Base-by-base conservation (phyloP, 768 basidiomycete genomes). In the Mycena maculata region DNA sequence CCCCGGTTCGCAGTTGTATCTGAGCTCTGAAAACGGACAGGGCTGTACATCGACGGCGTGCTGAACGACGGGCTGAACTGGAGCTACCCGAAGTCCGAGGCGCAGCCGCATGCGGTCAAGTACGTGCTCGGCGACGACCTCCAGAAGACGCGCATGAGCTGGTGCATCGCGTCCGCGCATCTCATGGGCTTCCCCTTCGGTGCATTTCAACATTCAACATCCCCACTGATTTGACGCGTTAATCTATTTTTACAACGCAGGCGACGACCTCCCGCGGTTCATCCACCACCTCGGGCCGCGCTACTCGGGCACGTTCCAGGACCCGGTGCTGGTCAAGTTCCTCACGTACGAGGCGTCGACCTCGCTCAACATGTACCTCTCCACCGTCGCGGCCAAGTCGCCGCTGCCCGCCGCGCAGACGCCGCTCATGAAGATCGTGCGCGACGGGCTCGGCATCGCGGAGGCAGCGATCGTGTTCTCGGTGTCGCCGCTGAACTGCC, bases 341-440 rank as follows among this genome's bases (percentile, higher is more conserved):
- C 79, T 95, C 52, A 96, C 94, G 0, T 96, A 95, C 75, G 92
- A 94, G 70, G 92, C 92, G 0, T 88, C 91, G 6, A 93, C 94
- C 0, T 93, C 93, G 0, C 82, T 95, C 58, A 94, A 92, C 74
- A 92, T 95, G 83, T 88, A 89, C 70, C 79, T 96, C 20, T 82
- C 84, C 33, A 85, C 80, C 38, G 73, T 84, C 44, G 78, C 82
- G 15, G 72, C 83, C n/a, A 76, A 77, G 52, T 77, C 76, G 38
- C 68, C 77, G 0, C 67, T 76, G 8, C 71, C 78, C 4, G 75
- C 65, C 22, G 65, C 70, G 0, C 57, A 63, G 9, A 73, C 77
- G 2, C 77, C 82, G 2, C 78, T 90, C 16, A 75, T 88, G 60
- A 87, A 86, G 64, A 86, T 83, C 15, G 78, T 90, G 33, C 82